A percentile compares a stretch with the other conserved stretches of the same genome.
phyloP scores from a whole-genome alignment of 2,329 filamentous ascomycete species.

The Alternaria gaisen region DNA sequence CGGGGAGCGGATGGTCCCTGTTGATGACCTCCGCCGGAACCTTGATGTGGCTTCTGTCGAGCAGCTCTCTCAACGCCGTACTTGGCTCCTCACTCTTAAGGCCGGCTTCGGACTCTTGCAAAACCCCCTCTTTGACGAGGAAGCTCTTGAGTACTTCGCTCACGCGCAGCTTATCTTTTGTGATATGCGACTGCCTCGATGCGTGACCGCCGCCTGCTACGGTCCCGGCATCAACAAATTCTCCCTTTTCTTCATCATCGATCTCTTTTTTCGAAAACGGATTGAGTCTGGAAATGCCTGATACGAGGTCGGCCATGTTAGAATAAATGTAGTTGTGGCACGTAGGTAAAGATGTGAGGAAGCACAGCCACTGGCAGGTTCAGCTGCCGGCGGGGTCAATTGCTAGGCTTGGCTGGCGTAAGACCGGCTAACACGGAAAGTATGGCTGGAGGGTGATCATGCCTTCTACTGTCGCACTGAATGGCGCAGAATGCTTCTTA shows the following conservation, averaged over 20 bases:
- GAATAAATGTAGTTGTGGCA: constrained; percentile 4
- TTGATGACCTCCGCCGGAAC: constrained; percentile 66
- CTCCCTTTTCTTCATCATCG: constrained; percentile 64
- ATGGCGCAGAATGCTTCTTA: not conserved
- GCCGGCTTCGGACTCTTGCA: constrained; percentile 59
- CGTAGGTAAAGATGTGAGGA: constrained; percentile 7
- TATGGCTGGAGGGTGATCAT: not conserved
- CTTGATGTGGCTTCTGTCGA: constrained; percentile 66
- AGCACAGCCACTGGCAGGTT: constrained; percentile 13
- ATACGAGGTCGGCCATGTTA: constrained; percentile 46
- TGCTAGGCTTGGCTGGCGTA: constrained; percentile 17
- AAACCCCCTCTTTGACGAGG: constrained; percentile 62
- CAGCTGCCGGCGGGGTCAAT: constrained; percentile 10
- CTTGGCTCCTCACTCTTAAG: constrained; percentile 58
- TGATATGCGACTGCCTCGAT: constrained; percentile 58
- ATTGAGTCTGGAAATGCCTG: constrained; percentile 45
- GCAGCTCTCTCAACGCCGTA: constrained; percentile 59
- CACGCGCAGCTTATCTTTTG: constrained; percentile 65
- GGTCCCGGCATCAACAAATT: constrained; percentile 59
- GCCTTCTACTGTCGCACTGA: not conserved
- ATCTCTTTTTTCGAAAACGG: constrained; percentile 45
- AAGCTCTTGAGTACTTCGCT: constrained; percentile 67
- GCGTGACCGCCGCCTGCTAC: constrained; percentile 69
- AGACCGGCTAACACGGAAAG: constrained; percentile 8
- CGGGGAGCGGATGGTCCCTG: constrained; percentile 67